phyloP scores from a whole-genome alignment of 306 rosid species.

The Sophora flavescens region DNA sequence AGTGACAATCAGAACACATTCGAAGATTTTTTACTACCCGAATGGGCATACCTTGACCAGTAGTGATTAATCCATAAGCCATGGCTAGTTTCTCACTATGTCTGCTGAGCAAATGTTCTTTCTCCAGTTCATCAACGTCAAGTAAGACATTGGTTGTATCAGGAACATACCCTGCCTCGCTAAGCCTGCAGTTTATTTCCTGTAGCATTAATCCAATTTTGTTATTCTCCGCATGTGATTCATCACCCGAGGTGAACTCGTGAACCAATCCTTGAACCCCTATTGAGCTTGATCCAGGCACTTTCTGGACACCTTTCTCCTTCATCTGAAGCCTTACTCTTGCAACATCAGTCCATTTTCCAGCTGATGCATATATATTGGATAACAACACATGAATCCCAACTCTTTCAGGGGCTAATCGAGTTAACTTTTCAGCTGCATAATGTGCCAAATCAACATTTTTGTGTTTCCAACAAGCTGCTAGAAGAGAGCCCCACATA shows the following conservation, averaged over 20 bases:
- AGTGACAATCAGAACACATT: constrained; percentile 83
- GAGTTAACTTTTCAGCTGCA: constrained; percentile 62
- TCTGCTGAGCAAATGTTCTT: constrained; percentile 66
- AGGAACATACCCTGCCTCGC: constrained; percentile 69
- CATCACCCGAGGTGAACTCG: constrained; percentile 74
- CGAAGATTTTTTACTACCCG: constrained; percentile 80
- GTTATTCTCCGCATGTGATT: constrained; percentile 57
- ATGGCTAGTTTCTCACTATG: constrained; percentile 87
- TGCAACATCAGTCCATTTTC: constrained; percentile 83
- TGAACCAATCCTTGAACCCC: constrained; percentile 69
- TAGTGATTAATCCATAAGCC: constrained; percentile 74
- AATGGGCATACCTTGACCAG: constrained; percentile 57
- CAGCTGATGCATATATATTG: constrained; percentile 79
- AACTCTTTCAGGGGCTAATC: constrained; percentile 59
- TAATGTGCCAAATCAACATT: constrained; percentile 65
- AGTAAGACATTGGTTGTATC: constrained; percentile 77
- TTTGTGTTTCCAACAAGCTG: constrained; percentile 76
- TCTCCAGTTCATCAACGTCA: constrained; percentile 74
- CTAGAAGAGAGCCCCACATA: constrained; percentile 80
- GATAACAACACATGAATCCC: constrained; percentile 76
- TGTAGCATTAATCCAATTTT: constrained; percentile 62
- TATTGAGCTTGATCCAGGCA: constrained; percentile 73
- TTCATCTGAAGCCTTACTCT: constrained; percentile 79
- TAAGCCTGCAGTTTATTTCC: constrained; percentile 70
- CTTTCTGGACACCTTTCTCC: constrained; percentile 68